Percentiles rank a stretch among this genome's conserved stretches.
Conservation (phyloP, 306 rosid genomes). For the Trichosanthes cucumerina region DNA sequence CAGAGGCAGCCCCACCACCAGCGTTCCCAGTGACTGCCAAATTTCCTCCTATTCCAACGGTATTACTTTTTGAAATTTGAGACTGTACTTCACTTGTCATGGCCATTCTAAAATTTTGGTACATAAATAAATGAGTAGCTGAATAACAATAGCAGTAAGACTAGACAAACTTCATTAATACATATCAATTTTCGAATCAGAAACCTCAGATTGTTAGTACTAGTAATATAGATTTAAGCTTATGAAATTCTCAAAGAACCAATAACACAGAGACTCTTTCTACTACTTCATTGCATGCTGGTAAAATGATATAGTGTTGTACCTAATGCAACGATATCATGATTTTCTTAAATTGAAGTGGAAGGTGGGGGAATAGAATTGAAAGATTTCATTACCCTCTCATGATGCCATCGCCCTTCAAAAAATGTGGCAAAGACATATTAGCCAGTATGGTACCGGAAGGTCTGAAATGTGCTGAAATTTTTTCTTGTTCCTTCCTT, state of each 20-base stretch:
- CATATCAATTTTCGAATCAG: not conserved
- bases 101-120: constrained; percentile 70
- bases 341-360: not conserved
- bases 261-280: not conserved
- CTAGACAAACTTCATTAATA: constrained; percentile 2
- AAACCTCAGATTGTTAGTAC: not conserved
- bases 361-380: not conserved
- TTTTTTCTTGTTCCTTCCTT: constrained; percentile 55
- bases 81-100: constrained; percentile 87
- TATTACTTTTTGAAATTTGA: constrained; percentile 58
- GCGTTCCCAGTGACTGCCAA: constrained; percentile 59
- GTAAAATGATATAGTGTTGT: not conserved
- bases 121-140: constrained; percentile 15
- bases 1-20: constrained; percentile 89
- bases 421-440: constrained; percentile 65
- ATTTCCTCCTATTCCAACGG: constrained; percentile 59
- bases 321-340: not conserved
- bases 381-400: constrained; percentile 48
- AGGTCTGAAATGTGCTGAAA: constrained; percentile 49
- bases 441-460: constrained; percentile 70
- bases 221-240: not conserved
- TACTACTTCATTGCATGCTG: not conserved
- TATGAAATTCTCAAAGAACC: not conserved
- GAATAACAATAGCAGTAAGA: constrained; percentile 9
- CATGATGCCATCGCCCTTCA: constrained; percentile 54